These are phyloP conservation scores for Alopecurus myosuroides DNA, from an alignment of 176 grass and related monocot species.

Conservation along the genomic window DNA sequence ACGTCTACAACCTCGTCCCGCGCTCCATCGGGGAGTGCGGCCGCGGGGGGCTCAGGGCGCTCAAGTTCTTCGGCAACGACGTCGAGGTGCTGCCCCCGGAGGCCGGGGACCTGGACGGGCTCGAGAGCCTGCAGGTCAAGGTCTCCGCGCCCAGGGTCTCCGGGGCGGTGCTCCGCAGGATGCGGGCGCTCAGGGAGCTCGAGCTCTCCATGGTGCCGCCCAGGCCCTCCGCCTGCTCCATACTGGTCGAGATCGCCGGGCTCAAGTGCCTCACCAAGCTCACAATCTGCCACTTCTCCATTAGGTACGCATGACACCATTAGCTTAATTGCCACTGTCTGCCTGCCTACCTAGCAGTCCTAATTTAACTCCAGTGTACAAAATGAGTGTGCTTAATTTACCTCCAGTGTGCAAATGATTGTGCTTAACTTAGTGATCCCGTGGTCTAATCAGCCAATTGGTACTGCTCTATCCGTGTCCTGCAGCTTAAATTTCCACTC, in stretches of 20 bases:
- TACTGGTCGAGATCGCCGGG: constrained; percentile 59
- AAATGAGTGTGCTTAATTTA: no score
- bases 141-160: constrained; percentile 69
- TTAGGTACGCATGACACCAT: constrained; percentile 29
- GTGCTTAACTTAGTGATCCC: neutral
- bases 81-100: constrained; percentile 85
- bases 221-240: constrained; percentile 63
- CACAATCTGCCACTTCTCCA: constrained; percentile 74
- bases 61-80: constrained; percentile 96
- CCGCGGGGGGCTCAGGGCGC: constrained; percentile 47
- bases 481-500: neutral
- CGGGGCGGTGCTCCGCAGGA: constrained; percentile 43
- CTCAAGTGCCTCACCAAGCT: constrained; percentile 78
- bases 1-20: constrained; percentile 69
- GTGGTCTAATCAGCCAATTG: neutral
- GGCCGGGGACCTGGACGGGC: constrained; percentile 52
- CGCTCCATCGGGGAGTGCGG: constrained; percentile 40
- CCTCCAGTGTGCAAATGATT: neutral
- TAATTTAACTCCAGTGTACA: neutral
- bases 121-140: constrained; percentile 81
- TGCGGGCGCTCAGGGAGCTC: constrained; percentile 72
- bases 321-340: neutral
- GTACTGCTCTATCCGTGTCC: neutral
- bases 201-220: constrained; percentile 72
- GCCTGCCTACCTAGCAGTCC: neutral